Evolutionary conservation across 2,329 filamentous ascomycete genomes (phyloP), one percentile per base, ranked within the genome.

Genomic region (Dactylellina cionopaga): DNA sequence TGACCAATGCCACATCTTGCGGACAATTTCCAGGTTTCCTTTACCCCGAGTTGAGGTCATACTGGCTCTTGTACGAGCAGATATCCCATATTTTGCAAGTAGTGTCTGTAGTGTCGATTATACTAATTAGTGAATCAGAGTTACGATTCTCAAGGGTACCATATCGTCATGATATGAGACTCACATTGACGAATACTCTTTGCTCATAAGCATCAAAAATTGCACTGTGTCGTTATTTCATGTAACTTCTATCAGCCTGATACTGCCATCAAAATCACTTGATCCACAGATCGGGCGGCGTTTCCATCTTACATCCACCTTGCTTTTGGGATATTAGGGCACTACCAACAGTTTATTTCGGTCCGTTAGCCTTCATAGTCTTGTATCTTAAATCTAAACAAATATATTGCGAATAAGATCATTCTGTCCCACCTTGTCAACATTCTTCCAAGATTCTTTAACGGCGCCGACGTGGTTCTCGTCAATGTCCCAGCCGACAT

Each of bases 1-100:
- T 22, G 68, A 72, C 68, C 68, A 72, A 43, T 72, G 68, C 68
- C 68, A 72, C 59, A 72, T 64, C 25, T 72, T 72, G 2, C 68
- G 51, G n/a, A 64, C 68, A 19, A 72, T 72, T 37, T 72, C 68
- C 5, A 72, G 37, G 15, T 72, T 72, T 11, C 59, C 68, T 29
- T 64, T 72, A 1, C 68, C 68, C 2, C 58, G 35, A 24, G 68
- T 51, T 9, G 68, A 72, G 9, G 59, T 64, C 59, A 72, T 46
- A 33, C 68, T 72, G 1, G 51, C 68, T 17, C 43, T 27, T 1
- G 51, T 72, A 22, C 68, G 68, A 19, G 68, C 52, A 1, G 68
- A 72, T 51, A 72, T 55, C 0, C 59, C 59, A 35, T 65, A 72
- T 31, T 55, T 60, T 29, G 43, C 46, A 29, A 72, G 52, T 4